Evolutionary conservation across 2,329 filamentous ascomycete genomes (phyloP), one percentile per base, ranked within the genome.

Genomic region (Epichloe gansuensis): DNA sequence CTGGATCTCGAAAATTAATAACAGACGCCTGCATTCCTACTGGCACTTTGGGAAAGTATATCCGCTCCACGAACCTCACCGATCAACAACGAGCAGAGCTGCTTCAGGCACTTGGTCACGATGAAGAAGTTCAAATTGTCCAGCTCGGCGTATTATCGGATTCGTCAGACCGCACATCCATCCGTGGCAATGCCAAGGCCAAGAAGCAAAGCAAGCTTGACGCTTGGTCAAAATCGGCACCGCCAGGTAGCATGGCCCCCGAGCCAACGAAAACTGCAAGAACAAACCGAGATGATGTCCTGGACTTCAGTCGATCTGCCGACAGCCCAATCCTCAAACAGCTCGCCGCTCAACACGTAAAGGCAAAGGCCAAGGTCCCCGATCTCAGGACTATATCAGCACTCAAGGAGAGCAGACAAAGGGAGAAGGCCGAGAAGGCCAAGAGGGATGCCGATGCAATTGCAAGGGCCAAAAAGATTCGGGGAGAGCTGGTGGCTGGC

Each of bases 1-100:
- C 77, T 13, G 73, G 73, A 4, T 75, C 83, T 2, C 71, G 79
- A 31, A 70, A 72, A 35, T 81, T 78, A 57, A 82, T 91, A 57
- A 75, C 78, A 51, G 81, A 83, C 60, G 82, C 83, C 39, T 81
- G 87, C 54, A 73, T 86, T 12, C 65, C 68, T 52, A 80, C 78
- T 54, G 75, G 76, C 1, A 53, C 60, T 53, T 70, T 75, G 38
- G 75, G 80, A 63, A 69, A 74, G 63, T 76, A 78, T 55, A 69
- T 75, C 21, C 78, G 84, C 57, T 84, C 80, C 60, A 95, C 90
- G 2, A 95, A 95, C 59, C 71, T 97, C 58, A 87, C 79, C 12
- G 78, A 80, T 38, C 82, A 85, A 52, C 89, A 97, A 63, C 89
- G 90, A 58, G 91, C 90, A 11, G 87, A 95, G 67, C 73, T 97